These are phyloP conservation scores for Endothia cerciana DNA, from an alignment of 2,329 filamentous ascomycete species.

Conservation along the genomic window DNA sequence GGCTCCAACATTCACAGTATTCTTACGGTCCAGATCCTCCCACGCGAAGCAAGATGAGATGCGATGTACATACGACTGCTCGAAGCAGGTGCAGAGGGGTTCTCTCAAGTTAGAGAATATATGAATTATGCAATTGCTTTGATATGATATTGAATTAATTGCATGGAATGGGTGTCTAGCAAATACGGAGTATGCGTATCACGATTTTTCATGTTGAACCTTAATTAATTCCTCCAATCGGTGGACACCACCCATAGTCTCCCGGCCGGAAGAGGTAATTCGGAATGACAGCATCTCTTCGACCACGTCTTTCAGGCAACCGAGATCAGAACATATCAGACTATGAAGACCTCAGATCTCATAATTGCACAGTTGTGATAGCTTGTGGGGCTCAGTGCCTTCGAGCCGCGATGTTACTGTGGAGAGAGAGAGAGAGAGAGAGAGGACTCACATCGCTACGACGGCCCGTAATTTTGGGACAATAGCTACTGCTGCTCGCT, in stretches of 20 bases:
- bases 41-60: too few relatives aligned
- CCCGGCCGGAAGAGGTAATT: slow-evolving; percentile 1
- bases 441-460: neutral
- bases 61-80: too few relatives aligned
- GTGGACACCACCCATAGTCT: neutral
- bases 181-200: neutral
- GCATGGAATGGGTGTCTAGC: too few relatives aligned
- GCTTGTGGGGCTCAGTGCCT: neutral
- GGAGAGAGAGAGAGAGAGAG: too few relatives aligned
- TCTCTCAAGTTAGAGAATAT: too few relatives aligned
- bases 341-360: neutral
- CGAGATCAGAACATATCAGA: neutral
- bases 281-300: neutral
- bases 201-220: neutral
- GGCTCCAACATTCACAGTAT: too few relatives aligned
- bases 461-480: slow-evolving; percentile 7
- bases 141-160: too few relatives aligned
- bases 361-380: neutral
- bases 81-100: too few relatives aligned
- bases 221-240: slow-evolving; percentile 18
- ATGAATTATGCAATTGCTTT: too few relatives aligned
- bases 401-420: neutral
- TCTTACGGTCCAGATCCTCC: too few relatives aligned
- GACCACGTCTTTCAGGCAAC: neutral
- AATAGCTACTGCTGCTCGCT: neutral